Base-by-base conservation (phyloP, 2,329 filamentous ascomycete species). In the Diplocarpon mali region DNA sequence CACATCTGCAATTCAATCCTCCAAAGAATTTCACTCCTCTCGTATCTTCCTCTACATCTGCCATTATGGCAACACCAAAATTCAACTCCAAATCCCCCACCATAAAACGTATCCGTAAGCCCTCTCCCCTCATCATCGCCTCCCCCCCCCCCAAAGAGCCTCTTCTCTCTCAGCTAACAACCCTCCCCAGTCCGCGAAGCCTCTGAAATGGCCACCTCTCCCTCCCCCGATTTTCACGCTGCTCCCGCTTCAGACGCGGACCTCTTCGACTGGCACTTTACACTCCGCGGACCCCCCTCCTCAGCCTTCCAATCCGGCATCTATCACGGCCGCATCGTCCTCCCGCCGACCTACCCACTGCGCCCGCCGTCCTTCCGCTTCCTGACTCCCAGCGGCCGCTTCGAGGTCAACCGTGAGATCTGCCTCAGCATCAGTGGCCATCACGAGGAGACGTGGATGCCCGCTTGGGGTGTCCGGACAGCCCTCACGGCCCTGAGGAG, bases 221-320 rank as follows among this genome's bases (percentile, higher is more conserved):
- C 90, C 4, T 92, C 86, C 2, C 71, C 85, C 43, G 87, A 95
- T 68, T 93, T 90, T 66, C 78, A 83, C 55, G 92, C 90, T 34
- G 72, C 80, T 3, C 92, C 92, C 0, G 63, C 68, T 32, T 77
- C 90, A 50, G 90, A 96, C 61, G 72, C 78, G 28, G 88, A 96
- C 65, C 80, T 98, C 43, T 95, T 95, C 67, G 89, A 96, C 67
- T 98, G 92, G 92, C 92, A 98, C 69, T 98, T 96, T 67, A 98
- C 92, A 0, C 73, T 98, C n/a, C 79, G 83, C 41, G 92, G 92
- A 0, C 89, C 90, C 0, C 90, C 90, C 28, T 89, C 87, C 0
- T 77, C 81, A 31, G 40, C 52, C 5, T 60, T 53, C 43, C 44
- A 52, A 1, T 69, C 72, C 28, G 92, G 92, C 38, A 76, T 95